phyloP scores from a whole-genome alignment of 2,329 filamentous ascomycete species.

The Colletotrichum gloeosporioides region DNA sequence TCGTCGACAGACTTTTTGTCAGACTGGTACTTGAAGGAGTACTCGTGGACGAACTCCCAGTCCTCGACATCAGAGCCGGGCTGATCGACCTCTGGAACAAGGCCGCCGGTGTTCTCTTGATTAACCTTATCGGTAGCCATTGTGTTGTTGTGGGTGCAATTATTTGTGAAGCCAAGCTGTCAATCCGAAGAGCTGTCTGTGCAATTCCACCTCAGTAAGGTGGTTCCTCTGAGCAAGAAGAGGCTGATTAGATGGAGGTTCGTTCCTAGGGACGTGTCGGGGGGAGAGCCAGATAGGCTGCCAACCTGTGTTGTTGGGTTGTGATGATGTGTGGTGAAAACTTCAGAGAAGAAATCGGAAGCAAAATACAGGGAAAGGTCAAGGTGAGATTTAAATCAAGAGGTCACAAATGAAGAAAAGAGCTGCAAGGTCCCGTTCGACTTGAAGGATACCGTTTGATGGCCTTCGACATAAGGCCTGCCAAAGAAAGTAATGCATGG shows the following conservation, averaged over 20 bases:
- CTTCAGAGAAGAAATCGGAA: neutral
- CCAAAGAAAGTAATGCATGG: neutral
- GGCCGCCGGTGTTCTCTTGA: neutral
- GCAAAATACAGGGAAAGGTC: neutral
- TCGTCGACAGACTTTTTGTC: neutral
- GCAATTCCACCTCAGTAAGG: neutral
- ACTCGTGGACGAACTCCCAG: neutral
- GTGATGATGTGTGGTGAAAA: neutral
- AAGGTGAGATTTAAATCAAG: neutral
- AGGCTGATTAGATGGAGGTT: neutral
- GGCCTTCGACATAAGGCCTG: neutral
- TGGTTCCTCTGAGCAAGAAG: neutral
- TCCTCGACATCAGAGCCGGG: neutral
- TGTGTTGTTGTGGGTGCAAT: neutral
- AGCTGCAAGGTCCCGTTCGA: neutral
- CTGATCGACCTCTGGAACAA: neutral
- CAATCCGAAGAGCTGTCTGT: neutral
- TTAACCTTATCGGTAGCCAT: neutral
- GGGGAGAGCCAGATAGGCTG: neutral
- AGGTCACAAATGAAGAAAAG: neutral
- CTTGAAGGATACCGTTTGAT: neutral
- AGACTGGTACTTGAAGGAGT: neutral
- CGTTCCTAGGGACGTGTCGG: neutral
- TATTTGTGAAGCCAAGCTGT: neutral
- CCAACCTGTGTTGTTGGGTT: neutral